Evolutionary conservation across 2,329 filamentous ascomycete species (phyloP), one percentile per base, ranked within the genome.

Genomic region (Exophiala viscosa): DNA sequence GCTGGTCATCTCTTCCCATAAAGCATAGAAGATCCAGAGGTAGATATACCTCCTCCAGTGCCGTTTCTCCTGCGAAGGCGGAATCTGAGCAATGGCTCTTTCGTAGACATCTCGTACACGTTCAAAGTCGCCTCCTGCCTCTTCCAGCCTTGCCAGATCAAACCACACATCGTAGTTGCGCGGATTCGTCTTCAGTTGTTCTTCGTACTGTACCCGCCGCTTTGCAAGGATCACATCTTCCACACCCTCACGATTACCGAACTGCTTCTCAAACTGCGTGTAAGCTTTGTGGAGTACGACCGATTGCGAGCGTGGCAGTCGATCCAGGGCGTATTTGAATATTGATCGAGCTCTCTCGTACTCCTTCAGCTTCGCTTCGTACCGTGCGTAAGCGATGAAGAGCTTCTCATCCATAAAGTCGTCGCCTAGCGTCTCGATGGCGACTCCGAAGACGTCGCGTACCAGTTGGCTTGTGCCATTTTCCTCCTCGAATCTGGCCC

Each of bases 141-240:
- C 93, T 69, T 99, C 93, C 5, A 99, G 75, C 6, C 88, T 82
- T 20, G 91, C 90, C 69, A 92, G 96, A 70, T 97, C 93, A 62
- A 99, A 92, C 93, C 93, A 99, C 10, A 85, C 82, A 66, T 99
- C 93, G 75, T 99, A 99, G 70, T 96, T 96, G 66, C 95, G 93
- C 1, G 91, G 83, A 65, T 96, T 97, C 66, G 95, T 88, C 65
- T 90, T 92, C 60, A 97, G 82, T 66, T 93, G 87, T 62, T 96
- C 90, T 70, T 99, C 93, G 70, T 99, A 99, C 58, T 93, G 84
- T 14, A 95, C 87, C 63, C 93, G 80, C 61, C 93, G 82, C 70
- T 99, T 99, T 13, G 90, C 90, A n/a, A 97, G 69, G 28, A 99
- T 89, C 7, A 97, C 91, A 67, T 97, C 90, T 65, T 97, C 92